phyloP scores from a whole-genome alignment of 305 asterid genomes.

The Fraxinus albicans region DNA sequence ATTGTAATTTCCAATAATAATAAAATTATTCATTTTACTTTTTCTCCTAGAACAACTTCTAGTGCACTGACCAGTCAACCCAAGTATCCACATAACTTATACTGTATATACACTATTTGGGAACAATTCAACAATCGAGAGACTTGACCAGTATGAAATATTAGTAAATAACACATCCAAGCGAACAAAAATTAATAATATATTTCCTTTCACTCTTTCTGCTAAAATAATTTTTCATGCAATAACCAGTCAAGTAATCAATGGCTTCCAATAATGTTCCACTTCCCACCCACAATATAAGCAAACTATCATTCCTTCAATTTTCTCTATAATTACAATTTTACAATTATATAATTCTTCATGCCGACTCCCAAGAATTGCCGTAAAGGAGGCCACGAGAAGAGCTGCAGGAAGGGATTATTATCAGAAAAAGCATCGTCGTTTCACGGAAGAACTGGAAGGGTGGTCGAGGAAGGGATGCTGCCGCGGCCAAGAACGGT shows the following conservation, averaged over 20 bases:
- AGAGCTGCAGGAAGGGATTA: conserved; percentile 33
- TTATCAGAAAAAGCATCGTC: conserved; percentile 32
- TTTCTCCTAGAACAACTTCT: background rate
- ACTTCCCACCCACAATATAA: background rate
- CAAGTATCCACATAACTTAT: background rate
- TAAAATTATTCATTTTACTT: background rate
- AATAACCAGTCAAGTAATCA: background rate
- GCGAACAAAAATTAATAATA: background rate
- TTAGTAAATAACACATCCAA: no score
- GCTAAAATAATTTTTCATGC: background rate
- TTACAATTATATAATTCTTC: background rate
- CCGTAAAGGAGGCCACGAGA: conserved; percentile 25
- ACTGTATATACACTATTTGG: background rate
- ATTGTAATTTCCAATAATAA: background rate
- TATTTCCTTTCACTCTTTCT: background rate
- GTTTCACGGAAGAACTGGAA: conserved; percentile 27
- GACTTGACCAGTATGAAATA: background rate
- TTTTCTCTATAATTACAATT: background rate
- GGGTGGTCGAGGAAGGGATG: background rate
- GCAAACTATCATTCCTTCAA: background rate
- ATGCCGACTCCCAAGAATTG: conserved; percentile 38
- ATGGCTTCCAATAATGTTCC: background rate
- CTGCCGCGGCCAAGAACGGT: conserved; percentile 41
- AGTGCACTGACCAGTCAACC: background rate
- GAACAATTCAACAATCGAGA: background rate